Base-by-base conservation (phyloP, 129 eudicot genomes). In the Helianthus tuberosus region DNA sequence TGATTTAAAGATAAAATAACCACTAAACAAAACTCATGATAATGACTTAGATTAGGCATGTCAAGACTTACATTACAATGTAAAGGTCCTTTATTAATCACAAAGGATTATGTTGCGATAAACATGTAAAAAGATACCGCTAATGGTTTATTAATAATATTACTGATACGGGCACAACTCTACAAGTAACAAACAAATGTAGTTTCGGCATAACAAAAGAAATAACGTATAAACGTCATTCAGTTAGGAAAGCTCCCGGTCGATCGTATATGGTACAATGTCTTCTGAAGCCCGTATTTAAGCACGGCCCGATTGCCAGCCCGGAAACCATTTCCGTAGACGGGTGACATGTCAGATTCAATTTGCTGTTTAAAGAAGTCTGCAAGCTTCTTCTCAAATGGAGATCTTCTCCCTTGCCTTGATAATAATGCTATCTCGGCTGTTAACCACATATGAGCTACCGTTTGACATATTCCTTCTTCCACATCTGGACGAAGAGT, bases 391-490 rank as follows among this genome's bases (percentile, higher is more conserved):
- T 81, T 89, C 84, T 87, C 92, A 7, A 82, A 87, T 16, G 96
- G 88, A 65, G 88, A 84, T 64, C 83, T 77, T 70, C 71, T 73
- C 72, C 75, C 73, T 52, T 79, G 88, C 70, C 49, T 73, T 78
- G 90, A 82, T 57, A 11, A 67, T 65, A 82, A 72, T 38, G 64
- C 68, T 57, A 82, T 82, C 81, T 84, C 90, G 7, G 96, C 75
- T 71, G 86, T 84, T 66, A 93, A 77, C 98, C 98, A 93, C 92
- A 89, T 87, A 69, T 88, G 86, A 47, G 90, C 98, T 49, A 93
- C 79, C 58, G 88, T 96, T 58, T 93, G 96, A 73, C 96, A 93
- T 29, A 93, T 89, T 15, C 98, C 96, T 81, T 93, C 98, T 79
- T 87, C 98, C 16, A 93, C 91, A 43, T 93, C 90, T 64, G 80